Conservation (phyloP, 2,329 filamentous ascomycete species). For the Macrophomina phaseolina region DNA sequence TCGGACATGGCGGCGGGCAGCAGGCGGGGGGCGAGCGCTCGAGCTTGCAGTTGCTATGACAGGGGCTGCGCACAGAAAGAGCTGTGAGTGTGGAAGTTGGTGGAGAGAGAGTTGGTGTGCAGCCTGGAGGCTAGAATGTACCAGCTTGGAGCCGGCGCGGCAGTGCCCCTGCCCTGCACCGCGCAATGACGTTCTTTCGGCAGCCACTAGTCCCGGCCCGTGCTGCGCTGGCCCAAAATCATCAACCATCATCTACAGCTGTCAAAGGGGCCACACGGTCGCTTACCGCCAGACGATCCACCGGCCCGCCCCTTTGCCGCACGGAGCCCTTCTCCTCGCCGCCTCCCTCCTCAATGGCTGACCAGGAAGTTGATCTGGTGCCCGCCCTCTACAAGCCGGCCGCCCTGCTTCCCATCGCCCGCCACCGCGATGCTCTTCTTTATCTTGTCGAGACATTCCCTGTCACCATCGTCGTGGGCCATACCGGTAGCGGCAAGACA, state of each 20-base stretch:
- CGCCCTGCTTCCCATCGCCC: constrained; percentile 82
- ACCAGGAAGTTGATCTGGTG: constrained; percentile 62
- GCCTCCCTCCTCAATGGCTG: constrained; percentile 30
- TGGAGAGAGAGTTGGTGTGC: constrained; percentile 2
- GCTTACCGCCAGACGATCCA: constrained; percentile 17
- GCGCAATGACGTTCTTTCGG: constrained; percentile 5
- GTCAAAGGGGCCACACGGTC: constrained; percentile 1
- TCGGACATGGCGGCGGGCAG: constrained; percentile 27
- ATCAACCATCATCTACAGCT: not conserved
- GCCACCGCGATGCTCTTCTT: constrained; percentile 77
- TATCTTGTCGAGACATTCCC: constrained; percentile 85
- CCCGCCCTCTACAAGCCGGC: constrained; percentile 86
- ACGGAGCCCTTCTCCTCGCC: not conserved
- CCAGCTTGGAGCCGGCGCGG: not conserved
- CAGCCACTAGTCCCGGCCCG: not conserved
- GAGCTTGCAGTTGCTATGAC: not conserved
- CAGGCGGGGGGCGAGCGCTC: not conserved
- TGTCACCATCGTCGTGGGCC: constrained; percentile 87
- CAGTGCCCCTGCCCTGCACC: not conserved
- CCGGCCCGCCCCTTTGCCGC: constrained; percentile 11
- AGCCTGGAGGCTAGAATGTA: constrained; percentile 19
- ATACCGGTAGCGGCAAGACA: constrained; percentile 94
- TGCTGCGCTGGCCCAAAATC: not conserved
- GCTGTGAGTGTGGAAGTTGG: not conserved
- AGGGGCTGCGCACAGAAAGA: not conserved